Percentiles rank a stretch among this genome's conserved stretches.
Evolutionary conservation across 2,329 filamentous ascomycete species (phyloP).

Genomic region (Fusarium sp.): DNA sequence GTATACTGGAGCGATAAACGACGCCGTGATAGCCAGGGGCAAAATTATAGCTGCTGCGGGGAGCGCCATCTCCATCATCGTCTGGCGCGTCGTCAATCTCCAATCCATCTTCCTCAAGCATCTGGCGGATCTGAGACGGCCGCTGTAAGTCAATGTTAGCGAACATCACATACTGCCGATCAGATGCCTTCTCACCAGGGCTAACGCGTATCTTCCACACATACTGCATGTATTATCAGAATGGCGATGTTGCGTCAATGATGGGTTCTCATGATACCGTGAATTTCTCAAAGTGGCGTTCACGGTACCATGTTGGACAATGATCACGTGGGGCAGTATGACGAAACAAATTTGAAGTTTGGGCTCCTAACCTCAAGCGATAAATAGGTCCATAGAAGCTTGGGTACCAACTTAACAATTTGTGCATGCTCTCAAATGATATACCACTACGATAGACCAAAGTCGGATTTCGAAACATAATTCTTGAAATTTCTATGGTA

Average conservation of each 20-base stretch:
- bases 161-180: neutral
- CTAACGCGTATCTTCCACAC: constrained; percentile 53
- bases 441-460: neutral
- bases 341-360: neutral
- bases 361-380: too few relatives aligned
- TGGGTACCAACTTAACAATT: too few relatives aligned
- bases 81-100: constrained; percentile 76
- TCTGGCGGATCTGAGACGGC: constrained; percentile 78
- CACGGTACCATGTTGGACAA: neutral
- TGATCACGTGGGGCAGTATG: constrained; percentile 21
- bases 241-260: neutral
- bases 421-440: too few relatives aligned
- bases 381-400: too few relatives aligned
- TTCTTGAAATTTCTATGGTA: constrained; percentile 13
- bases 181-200: constrained; percentile 43
- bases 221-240: constrained; percentile 32
- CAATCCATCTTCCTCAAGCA: constrained; percentile 80
- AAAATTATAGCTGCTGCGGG: constrained; percentile 89
- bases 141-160: constrained; percentile 62
- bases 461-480: neutral
- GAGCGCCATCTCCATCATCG: constrained; percentile 70
- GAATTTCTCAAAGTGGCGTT: too few relatives aligned
- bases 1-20: constrained; percentile 82
- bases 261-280: neutral
- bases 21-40: constrained; percentile 87